Percentiles rank a stretch among this genome's conserved stretches.
These are phyloP conservation scores for Lactarius sanguifluus DNA, from an alignment of 768 basidiomycete genomes.

Conservation along the genomic window DNA sequence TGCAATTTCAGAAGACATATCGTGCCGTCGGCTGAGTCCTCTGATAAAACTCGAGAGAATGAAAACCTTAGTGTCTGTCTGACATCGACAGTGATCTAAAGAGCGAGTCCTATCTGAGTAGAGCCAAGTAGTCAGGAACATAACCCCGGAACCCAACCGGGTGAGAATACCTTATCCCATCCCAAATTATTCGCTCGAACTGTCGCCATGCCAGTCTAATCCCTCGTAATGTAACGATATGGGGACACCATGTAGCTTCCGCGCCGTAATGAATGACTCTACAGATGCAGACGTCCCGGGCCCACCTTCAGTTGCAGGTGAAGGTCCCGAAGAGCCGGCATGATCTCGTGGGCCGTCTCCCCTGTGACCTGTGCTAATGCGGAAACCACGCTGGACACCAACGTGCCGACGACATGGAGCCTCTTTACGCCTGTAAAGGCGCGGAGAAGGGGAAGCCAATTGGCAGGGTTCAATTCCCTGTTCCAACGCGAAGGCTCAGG, in stretches of 20 bases:
- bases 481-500: too few relatives aligned
- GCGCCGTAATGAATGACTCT: not conserved
- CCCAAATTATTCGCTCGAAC: not conserved
- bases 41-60: too few relatives aligned
- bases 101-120: too few relatives aligned
- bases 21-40: too few relatives aligned
- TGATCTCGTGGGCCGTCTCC: not conserved
- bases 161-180: not conserved
- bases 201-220: not conserved
- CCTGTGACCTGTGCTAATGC: not conserved
- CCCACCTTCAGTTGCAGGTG: not conserved
- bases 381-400: not conserved
- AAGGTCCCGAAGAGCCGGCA: conserved; percentile 8
- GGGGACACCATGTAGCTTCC: not conserved
- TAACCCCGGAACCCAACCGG: too few relatives aligned
- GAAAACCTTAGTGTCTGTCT: too few relatives aligned
- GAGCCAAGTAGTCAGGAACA: too few relatives aligned
- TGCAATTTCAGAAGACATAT: too few relatives aligned
- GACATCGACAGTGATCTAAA: too few relatives aligned
- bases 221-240: not conserved
- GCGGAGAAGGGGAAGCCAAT: not conserved
- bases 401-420: not conserved
- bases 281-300: not conserved
- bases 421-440: not conserved
- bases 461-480: not conserved